Base-by-base conservation (phyloP, 2,329 filamentous ascomycete genomes). In the Fusarium liriodendri region DNA sequence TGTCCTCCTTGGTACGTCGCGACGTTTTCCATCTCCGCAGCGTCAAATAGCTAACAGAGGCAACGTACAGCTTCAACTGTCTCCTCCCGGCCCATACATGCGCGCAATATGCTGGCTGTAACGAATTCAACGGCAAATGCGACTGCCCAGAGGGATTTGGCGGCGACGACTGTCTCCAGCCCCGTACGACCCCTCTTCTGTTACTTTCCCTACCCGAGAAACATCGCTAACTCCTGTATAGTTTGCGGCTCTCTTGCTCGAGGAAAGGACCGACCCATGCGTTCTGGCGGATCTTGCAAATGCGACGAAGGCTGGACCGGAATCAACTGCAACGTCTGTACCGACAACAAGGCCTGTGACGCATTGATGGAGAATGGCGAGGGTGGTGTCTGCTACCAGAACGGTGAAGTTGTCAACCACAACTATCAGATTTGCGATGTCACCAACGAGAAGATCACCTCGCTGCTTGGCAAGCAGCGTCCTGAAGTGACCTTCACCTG, bases 391-490 rank as follows among this genome's bases (percentile, higher is more conserved):
- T 99, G 97, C 85, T 98, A 98, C 82, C 93, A 94, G 79, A 92
- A 96, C 76, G 96, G 96, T 54, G 91, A 97, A 76, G 92, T 97
- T 13, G 92, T 98, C 72, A 95, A 97, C 78, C 91, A 97, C 84
- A 99, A 98, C 85, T 96, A 95, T 84, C 97, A 99, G 84, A 97
- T 98, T 86, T 99, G 97, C 84, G 94, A 97, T 82, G 97, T 99
- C 75, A 98, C 95, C 65, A 99, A 99, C 85, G 90, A 91, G 82
- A 97, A 97, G 86, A 99, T 99, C 79, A 87, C 96, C 64, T 91
- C 95, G 71, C 91, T 96, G 80, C 88, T 99, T 58, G 94, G 95
- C 78, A 92, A 93, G 52, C 90, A 95, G 83, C 93, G 94, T 67
- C 95, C 97, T 0, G 94, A 99, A 82, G 97, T 97, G 27, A 99